Evolutionary conservation across 805 yeast genomes (phyloP).

Genomic region (Metschnikowia borealis): DNA sequence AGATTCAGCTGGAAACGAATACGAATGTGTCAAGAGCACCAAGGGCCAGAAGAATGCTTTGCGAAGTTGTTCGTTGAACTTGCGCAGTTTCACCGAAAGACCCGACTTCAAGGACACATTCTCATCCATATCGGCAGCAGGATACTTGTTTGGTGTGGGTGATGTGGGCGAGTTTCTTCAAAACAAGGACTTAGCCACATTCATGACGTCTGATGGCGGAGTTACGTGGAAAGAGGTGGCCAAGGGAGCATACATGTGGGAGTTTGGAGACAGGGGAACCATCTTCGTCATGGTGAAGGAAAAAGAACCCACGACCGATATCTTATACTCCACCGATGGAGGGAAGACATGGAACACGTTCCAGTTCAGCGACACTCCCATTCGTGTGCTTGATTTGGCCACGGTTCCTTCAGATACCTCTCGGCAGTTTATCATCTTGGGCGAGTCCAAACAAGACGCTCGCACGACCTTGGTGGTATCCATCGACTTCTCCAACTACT

Average conservation of each 20-base stretch:
- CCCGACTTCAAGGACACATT: slow-evolving; percentile 77
- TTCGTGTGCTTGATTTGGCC: slow-evolving; percentile 65
- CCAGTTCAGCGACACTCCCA: slow-evolving; percentile 54
- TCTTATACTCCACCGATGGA: slow-evolving; percentile 70
- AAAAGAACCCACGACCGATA: slow-evolving; percentile 50
- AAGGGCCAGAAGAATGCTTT: slow-evolving; percentile 28
- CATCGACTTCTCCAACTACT: slow-evolving; percentile 35
- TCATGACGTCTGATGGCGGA: slow-evolving; percentile 87
- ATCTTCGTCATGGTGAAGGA: slow-evolving; percentile 69
- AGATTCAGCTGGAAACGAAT: slow-evolving; percentile 58
- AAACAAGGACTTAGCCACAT: slow-evolving; percentile 59
- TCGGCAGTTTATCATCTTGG: slow-evolving; percentile 64
- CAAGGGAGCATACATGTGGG: slow-evolving; percentile 84
- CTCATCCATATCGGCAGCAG: slow-evolving; percentile 86
- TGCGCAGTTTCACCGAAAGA: slow-evolving; percentile 90
- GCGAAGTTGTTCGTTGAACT: slow-evolving; percentile 69
- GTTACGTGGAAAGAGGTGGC: slow-evolving; percentile 76
- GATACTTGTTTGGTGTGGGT: slow-evolving; percentile 88
- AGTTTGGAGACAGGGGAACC: slow-evolving; percentile 93
- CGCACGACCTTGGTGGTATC: slow-evolving; percentile 40
- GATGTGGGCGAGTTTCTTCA: slow-evolving; percentile 69
- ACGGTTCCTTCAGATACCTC: slow-evolving; percentile 94
- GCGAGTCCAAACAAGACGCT: slow-evolving; percentile 31
- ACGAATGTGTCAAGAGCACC: slow-evolving; percentile 43
- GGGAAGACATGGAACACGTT: slow-evolving; percentile 74